Base-by-base conservation (phyloP, 805 yeast species). In the Pichia paraexigua region DNA sequence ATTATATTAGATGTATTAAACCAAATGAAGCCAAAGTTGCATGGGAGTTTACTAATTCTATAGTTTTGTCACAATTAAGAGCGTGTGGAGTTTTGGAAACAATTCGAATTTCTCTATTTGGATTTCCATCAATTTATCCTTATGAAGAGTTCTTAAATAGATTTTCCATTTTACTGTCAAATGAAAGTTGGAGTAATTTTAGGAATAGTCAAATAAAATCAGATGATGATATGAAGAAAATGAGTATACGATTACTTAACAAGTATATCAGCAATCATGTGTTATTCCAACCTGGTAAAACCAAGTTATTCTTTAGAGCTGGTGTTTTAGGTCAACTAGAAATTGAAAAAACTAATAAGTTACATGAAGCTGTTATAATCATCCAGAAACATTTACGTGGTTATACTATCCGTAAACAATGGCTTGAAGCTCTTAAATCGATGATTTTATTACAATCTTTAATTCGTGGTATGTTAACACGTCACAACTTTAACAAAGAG, bases 81-180 rank as follows among this genome's bases (percentile, higher is more conserved):
- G 99, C 99, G 3, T 92, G 99, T 74, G 99, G 99, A 83, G 98
- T 92, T 44, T 75, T 92, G 59, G 99, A 92, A 67, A 92, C 99
- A 1, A 92, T 92, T 63, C 76, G 96, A 61, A 92, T 92, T 43
- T 91, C 97, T 1, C 89, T 97, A 71, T 97, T 96, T 46, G 99
- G 99, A 30, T 92, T 91, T 76, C 99, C 98, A n/a, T 85, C 97
- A 0, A 78, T 97, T 64, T 89, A 96, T 87, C 81, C 96, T 1
- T 92, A 88, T 63, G 89, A 82, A 48, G 98, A 94, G 63, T 92
- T 92, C 72, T 94, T 91, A 21, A 78, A 82, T 55, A 80, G 96
- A 64, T 92, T 90, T 66, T 88, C 87, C 60, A 82, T 91, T 62
- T 74, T 92, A 53, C 80, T 89, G 30, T 78, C 82, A 37, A 83